Evolutionary conservation across 2,329 filamentous ascomycete genomes (phyloP).

Genomic region (Claviceps spartinae): DNA sequence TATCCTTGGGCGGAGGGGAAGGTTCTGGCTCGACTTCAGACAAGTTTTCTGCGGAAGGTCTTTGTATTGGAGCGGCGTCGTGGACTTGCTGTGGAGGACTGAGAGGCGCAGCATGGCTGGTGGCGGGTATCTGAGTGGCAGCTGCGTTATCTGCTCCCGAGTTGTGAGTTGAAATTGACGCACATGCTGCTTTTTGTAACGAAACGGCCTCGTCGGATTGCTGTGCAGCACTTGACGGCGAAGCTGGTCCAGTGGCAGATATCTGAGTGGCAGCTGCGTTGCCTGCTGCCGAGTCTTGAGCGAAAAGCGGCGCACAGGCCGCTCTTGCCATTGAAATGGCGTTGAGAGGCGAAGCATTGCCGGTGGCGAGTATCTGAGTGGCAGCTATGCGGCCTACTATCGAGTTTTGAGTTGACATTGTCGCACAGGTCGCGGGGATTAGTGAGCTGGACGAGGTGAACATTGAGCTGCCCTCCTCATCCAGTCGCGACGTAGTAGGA

Average conservation of each 20-base stretch:
- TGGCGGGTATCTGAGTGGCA: neutral
- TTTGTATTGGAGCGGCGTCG: neutral
- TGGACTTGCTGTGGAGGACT: neutral
- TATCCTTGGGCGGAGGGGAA: neutral
- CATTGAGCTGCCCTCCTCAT: conserved; percentile 13
- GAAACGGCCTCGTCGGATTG: neutral
- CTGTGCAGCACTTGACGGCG: neutral
- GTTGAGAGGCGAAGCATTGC: neutral
- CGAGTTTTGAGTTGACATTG: conserved; percentile 1
- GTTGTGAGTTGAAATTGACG: conserved; percentile 1
- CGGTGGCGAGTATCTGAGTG: neutral
- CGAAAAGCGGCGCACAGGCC: conserved; percentile 7
- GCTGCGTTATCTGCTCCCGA: neutral
- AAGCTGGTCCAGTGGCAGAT: neutral
- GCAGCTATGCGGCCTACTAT: neutral
- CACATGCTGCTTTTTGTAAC: conserved; percentile 8
- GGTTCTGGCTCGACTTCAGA: neutral
- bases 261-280: neutral
- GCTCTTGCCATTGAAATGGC: neutral
- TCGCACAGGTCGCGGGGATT: conserved; percentile 13
- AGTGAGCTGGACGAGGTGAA: conserved; percentile 17
- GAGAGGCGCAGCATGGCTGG: neutral
- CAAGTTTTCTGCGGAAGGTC: neutral
- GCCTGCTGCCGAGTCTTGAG: neutral
- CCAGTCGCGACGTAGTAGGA: conserved; percentile 11